These are phyloP conservation scores for Bonia amplexicaulis DNA, from an alignment of 176 grass and related monocot genomes.

Conservation along the genomic window DNA sequence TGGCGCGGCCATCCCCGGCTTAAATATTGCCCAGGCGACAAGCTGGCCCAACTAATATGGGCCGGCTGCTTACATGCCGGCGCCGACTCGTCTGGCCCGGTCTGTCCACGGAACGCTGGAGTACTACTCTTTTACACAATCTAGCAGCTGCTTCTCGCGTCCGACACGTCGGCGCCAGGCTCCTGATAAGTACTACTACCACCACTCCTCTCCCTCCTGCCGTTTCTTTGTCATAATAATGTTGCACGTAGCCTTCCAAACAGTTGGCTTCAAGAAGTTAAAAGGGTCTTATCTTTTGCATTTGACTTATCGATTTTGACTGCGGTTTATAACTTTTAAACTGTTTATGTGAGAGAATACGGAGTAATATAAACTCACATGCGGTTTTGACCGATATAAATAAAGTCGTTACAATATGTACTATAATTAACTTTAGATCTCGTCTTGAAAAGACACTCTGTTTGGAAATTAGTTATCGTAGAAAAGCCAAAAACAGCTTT, in stretches of 20 bases:
- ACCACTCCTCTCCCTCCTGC: neutral
- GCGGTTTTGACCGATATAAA: no score
- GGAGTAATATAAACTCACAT: no score
- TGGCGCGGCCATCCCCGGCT: neutral
- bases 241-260: conserved; percentile 2
- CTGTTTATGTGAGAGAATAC: no score
- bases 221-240: neutral
- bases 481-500: no score
- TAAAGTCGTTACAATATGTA: no score
- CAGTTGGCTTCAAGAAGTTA: no score
- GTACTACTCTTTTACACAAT: neutral
- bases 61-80: neutral
- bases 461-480: no score
- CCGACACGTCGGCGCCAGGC: conserved; percentile 15
- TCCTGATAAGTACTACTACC: neutral
- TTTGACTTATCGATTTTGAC: no score
- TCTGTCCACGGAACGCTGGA: neutral
- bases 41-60: conserved; percentile 12
- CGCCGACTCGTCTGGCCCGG: neutral
- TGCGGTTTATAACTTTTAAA: no score
- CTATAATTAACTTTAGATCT: no score
- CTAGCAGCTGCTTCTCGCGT: neutral
- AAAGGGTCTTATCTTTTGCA: no score
- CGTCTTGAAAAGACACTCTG: no score
- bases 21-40: neutral